Conservation (phyloP, 2,329 filamentous ascomycete species). For the Trichophyton rubrum region DNA sequence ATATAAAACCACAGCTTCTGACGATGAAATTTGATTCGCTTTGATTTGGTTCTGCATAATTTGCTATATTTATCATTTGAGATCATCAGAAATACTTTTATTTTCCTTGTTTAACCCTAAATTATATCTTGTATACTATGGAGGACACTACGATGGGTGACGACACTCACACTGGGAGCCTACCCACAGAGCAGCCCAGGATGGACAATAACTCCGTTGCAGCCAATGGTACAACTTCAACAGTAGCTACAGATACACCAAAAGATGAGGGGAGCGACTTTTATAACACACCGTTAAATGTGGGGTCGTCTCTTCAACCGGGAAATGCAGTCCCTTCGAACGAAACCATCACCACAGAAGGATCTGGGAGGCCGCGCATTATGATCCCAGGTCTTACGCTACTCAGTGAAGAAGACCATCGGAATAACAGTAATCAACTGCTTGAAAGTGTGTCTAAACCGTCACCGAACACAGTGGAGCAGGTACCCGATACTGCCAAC, state of each 20-base stretch:
- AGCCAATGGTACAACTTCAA: constrained; percentile 9
- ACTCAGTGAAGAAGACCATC: constrained; percentile 11
- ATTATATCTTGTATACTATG: background rate
- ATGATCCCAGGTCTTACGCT: constrained; percentile 28
- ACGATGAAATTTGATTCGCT: background rate
- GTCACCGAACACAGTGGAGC: background rate
- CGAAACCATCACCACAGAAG: background rate
- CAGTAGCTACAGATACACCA: constrained; percentile 19
- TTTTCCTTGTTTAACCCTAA: background rate
- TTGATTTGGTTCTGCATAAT: background rate
- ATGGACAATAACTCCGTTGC: constrained; percentile 22
- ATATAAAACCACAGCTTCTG: too few species aligned
- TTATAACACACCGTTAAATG: constrained; percentile 28
- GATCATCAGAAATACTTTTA: background rate
- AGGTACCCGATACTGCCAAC: background rate
- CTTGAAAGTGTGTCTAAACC: background rate
- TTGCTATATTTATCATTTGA: too few species aligned
- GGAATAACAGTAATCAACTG: background rate
- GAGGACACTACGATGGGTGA: constrained; percentile 9
- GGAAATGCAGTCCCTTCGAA: background rate
- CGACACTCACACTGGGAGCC: constrained; percentile 12
- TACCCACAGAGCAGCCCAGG: constrained; percentile 19
- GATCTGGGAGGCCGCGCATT: constrained; percentile 14
- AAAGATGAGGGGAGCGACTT: constrained; percentile 31
- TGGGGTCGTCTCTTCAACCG: constrained; percentile 19